Percentiles rank a stretch among this genome's conserved stretches.
phyloP scores from a whole-genome alignment of 768 basidiomycete genomes.

The Hypholoma fasciculare region DNA sequence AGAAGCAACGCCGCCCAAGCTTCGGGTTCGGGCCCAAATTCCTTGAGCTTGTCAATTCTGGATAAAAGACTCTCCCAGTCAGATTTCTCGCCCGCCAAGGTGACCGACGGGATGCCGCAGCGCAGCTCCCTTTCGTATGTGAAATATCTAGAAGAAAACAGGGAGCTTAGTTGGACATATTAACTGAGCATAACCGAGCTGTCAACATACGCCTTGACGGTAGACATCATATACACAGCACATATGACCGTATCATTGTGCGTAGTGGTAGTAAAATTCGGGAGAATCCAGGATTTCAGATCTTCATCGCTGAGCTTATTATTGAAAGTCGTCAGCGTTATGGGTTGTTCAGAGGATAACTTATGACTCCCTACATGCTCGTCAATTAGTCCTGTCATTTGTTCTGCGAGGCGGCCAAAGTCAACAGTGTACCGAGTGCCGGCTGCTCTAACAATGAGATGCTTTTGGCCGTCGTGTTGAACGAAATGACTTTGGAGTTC shows the following conservation, averaged over 20 bases:
- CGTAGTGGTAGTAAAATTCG: constrained; percentile 6
- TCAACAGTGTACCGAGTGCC: constrained; percentile 8
- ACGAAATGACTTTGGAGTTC: constrained; percentile 3
- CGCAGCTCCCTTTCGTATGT: constrained; percentile 5
- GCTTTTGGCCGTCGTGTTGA: constrained; percentile 10
- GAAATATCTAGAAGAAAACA: constrained; percentile 17
- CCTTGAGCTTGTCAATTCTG: constrained; percentile 17
- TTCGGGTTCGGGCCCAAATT: constrained; percentile 15
- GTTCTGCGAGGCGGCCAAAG: constrained; percentile 6
- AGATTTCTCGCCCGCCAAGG: constrained; percentile 19
- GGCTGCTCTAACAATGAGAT: neutral
- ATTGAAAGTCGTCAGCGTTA: no score
- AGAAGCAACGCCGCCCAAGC: constrained; percentile 17
- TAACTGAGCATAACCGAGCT: neutral
- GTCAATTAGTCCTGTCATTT: constrained; percentile 7
- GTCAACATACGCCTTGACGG: constrained; percentile 1
- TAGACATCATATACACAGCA: constrained; percentile 8
- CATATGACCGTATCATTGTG: constrained; percentile 4
- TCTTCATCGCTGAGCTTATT: no score
- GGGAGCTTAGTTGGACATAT: neutral
- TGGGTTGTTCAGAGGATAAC: no score
- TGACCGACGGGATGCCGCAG: constrained; percentile 26
- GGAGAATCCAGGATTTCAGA: neutral
- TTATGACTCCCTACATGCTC: neutral
- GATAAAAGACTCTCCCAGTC: constrained; percentile 23